Base-by-base conservation (phyloP, 805 yeast species). In the Sugiyamaella lignohabitans region DNA sequence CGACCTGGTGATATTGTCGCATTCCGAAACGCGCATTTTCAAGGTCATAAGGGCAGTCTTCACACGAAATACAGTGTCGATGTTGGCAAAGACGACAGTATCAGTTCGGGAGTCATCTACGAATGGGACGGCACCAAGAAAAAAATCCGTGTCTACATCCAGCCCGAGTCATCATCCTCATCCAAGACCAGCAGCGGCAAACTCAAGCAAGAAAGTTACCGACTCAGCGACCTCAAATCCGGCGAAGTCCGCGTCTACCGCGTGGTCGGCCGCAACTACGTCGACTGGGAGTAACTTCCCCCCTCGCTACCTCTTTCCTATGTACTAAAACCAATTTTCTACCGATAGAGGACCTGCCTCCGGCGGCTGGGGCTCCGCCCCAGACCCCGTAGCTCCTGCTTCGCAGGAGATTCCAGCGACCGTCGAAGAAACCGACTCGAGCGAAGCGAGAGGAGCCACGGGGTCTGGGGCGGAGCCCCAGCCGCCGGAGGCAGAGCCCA, bases 1-100 rank as follows among this genome's bases (percentile, higher is more conserved):
- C 72, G 76, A 41, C 82, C 94, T 0, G 98, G 98, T 50, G 98
- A 93, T 63, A 72, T 91, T 6, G 65, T 87, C 37, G 84, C 87
- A 43, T 75, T 87, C 52, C 76, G 81, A 57, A 79, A 79, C 47
- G 96, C 87, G 4, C 75, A 75, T 50, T 89, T 91, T 65, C 78
- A 76, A 52, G 76, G 80, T 4, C 86, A 81, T 55, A 73, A 74
- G 44, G 71, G 72, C 3, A 72, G 76, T 29, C 59, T 80, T 34
- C 76, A 72, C 45, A 76, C 72, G 57, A 82, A 83, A 66, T 75
- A 80, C 19, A 57, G 72, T 1, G 62, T 73, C n/a, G 75, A 74
- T 4, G 71, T 80, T 14, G 95, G 95, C 11, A 67, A 65, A 37
- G 75, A 73, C 10, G 75, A 71, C 2, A 61, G 58, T n/a, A 76